phyloP scores from a whole-genome alignment of 768 basidiomycete species.

The Russula emetica region DNA sequence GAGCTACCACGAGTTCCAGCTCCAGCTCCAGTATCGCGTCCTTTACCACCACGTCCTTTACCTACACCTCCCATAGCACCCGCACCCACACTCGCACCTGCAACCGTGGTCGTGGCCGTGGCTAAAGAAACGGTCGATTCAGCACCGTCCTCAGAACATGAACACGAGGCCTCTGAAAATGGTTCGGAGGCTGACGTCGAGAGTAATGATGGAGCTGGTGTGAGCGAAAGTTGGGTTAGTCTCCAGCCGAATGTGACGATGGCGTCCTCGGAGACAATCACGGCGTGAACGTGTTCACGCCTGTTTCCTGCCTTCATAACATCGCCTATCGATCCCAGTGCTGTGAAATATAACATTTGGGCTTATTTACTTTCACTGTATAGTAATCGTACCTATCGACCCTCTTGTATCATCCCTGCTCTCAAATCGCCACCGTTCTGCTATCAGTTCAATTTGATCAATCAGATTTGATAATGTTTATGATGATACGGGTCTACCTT shows the following conservation, averaged over 20 bases:
- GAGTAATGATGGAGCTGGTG: constrained; percentile 52
- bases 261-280: constrained; percentile 2
- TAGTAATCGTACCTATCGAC: constrained; percentile 11
- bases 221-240: constrained; percentile 69
- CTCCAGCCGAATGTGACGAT: constrained; percentile 33
- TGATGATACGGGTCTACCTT: not conserved
- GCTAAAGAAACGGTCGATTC: constrained; percentile 20
- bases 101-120: not conserved
- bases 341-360: not conserved
- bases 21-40: too few species aligned
- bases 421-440: not conserved
- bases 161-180: constrained; percentile 40
- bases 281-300: not conserved
- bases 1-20: constrained; percentile 1
- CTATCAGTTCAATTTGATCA: not conserved
- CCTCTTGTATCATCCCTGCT: constrained; percentile 10
- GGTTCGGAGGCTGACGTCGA: constrained; percentile 67
- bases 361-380: constrained; percentile 9
- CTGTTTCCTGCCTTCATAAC: not conserved
- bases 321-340: not conserved
- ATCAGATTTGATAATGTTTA: not conserved
- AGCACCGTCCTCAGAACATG: constrained; percentile 27
- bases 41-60: too few species aligned
- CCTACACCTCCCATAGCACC: constrained; percentile 32
- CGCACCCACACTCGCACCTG: not conserved